These are phyloP conservation scores for Lachnellula cervina DNA, from an alignment of 2,329 filamentous ascomycete species.

Conservation along the genomic window DNA sequence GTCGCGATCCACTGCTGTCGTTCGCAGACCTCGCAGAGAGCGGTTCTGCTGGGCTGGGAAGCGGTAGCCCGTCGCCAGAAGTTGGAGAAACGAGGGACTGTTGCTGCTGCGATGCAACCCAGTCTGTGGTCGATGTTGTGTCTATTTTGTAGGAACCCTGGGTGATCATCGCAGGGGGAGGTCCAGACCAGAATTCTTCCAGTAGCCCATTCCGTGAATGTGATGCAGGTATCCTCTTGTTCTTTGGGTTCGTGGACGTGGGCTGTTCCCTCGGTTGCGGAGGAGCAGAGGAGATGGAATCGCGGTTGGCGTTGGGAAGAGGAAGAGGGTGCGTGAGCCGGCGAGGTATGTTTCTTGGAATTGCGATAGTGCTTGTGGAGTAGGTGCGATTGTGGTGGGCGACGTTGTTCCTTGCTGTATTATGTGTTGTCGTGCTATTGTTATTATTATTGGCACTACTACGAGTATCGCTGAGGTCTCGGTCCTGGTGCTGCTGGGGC, in stretches of 20 bases:
- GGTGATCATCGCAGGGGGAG: slow-evolving; percentile 26
- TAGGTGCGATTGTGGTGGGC: neutral
- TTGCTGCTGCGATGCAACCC: slow-evolving; percentile 21
- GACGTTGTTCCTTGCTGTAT: too few species aligned
- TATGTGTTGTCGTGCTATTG: too few species aligned
- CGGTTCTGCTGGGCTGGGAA: slow-evolving; percentile 9
- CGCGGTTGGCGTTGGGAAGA: neutral
- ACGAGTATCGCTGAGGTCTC: neutral
- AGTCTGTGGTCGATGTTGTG: slow-evolving; percentile 23
- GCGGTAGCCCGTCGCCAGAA: slow-evolving; percentile 6
- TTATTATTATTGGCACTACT: too few species aligned
- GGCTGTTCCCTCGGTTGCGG: neutral
- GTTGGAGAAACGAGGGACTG: slow-evolving; percentile 18
- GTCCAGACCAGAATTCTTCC: slow-evolving; percentile 14
- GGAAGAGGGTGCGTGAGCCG: neutral
- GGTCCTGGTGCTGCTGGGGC: neutral
- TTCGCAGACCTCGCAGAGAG: slow-evolving; percentile 7
- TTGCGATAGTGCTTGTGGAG: neutral
- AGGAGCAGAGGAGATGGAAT: neutral
- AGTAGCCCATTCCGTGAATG: slow-evolving; percentile 14
- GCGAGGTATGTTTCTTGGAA: neutral
- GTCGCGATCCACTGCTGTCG: slow-evolving; percentile 11
- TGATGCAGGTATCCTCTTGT: slow-evolving; percentile 3
- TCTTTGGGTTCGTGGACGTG: neutral
- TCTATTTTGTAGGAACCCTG: slow-evolving; percentile 19